phyloP scores from a whole-genome alignment of 2,329 filamentous ascomycete species.

The Scedosporium apiospermum region DNA sequence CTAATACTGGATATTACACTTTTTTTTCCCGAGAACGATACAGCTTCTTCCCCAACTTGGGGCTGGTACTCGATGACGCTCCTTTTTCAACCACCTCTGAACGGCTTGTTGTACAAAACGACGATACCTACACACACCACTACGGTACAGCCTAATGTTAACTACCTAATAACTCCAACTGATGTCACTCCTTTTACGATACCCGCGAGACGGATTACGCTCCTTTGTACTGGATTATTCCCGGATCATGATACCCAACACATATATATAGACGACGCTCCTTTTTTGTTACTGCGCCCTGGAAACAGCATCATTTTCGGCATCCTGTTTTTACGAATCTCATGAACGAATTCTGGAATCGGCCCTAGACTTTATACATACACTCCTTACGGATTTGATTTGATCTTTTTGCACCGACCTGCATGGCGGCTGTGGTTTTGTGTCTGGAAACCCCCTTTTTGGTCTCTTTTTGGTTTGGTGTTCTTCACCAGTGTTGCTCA shows the following conservation, averaged over 20 bases:
- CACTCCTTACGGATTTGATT: conserved; percentile 1
- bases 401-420: neutral
- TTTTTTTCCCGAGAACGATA: conserved; percentile 1
- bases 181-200: neutral
- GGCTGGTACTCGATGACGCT: conserved; percentile 3
- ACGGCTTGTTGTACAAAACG: neutral
- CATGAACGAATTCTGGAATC: neutral
- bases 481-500: neutral
- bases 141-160: conserved; percentile 1
- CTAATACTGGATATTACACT: neutral
- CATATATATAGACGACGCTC: neutral
- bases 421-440: conserved; percentile 4
- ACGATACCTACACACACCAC: neutral
- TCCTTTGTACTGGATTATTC: conserved; percentile 3
- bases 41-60: neutral
- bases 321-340: neutral
- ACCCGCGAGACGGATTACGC: conserved; percentile 2
- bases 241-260: conserved; percentile 3
- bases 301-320: neutral
- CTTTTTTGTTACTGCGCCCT: neutral
- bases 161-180: conserved; percentile 1
- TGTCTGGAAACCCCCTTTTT: neutral
- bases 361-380: neutral
- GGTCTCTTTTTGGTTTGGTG: neutral
- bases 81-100: neutral